phyloP scores from a whole-genome alignment of 2,329 filamentous ascomycete species.

The Fusarium sp. region DNA sequence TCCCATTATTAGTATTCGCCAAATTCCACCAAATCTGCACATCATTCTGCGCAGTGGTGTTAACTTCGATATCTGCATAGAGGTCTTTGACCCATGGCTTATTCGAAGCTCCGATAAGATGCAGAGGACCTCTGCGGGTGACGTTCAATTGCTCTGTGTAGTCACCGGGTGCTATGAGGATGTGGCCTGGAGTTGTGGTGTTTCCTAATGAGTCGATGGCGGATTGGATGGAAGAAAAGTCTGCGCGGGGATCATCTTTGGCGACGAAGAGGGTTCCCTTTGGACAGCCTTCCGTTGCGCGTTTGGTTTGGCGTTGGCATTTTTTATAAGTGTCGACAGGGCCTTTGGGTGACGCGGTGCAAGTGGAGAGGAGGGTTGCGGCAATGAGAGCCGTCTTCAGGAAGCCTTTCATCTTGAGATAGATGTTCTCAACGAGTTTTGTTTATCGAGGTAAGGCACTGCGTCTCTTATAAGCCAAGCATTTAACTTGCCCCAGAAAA shows the following conservation, averaged over 20 bases:
- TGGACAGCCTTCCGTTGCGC: constrained; percentile 52
- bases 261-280: constrained; percentile 57
- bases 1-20: constrained; percentile 58
- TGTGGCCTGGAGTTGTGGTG: constrained; percentile 48
- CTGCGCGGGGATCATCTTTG: constrained; percentile 49
- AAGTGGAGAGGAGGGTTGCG: background rate
- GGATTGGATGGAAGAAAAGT: constrained; percentile 55
- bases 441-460: background rate
- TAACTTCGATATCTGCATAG: constrained; percentile 58
- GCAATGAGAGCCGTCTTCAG: constrained; percentile 4
- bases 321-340: constrained; percentile 39
- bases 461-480: background rate
- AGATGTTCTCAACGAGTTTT: background rate
- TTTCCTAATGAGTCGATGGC: constrained; percentile 56
- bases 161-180: constrained; percentile 69
- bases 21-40: constrained; percentile 70
- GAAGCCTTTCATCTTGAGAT: constrained; percentile 6
- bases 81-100: constrained; percentile 50
- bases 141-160: constrained; percentile 75
- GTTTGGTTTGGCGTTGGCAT: constrained; percentile 34
- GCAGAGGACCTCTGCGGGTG: constrained; percentile 70
- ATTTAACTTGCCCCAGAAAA: background rate
- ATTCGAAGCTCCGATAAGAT: constrained; percentile 68
- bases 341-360: background rate
- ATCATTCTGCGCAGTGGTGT: constrained; percentile 54